phyloP scores from a whole-genome alignment of 31 red algal genomes.

The Asparagopsis taxiformis region DNA sequence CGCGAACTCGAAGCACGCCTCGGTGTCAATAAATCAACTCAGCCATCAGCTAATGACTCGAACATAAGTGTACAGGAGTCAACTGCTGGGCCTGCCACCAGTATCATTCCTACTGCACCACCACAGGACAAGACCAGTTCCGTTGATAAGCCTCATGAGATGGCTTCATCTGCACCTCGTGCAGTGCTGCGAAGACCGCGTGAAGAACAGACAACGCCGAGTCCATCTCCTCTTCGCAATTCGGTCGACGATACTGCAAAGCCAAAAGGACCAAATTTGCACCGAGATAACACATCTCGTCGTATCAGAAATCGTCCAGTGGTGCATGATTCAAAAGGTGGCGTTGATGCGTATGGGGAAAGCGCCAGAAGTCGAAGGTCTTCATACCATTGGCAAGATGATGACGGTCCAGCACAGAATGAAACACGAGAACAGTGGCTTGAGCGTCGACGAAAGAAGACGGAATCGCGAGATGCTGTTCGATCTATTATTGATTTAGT shows the following conservation, averaged over 20 bases:
- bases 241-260: not conserved
- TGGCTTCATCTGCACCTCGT: not conserved
- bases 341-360: not conserved
- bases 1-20: slow-evolving; percentile 60
- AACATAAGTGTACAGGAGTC: not conserved
- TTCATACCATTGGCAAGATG: slow-evolving; percentile 11
- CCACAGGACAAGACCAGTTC: not conserved
- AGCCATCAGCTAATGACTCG: not conserved
- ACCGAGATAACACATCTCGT: slow-evolving; percentile 9
- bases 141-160: not conserved
- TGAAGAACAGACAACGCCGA: not conserved
- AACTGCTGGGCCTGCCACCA: not conserved
- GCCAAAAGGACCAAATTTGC: not conserved
- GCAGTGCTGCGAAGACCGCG: not conserved
- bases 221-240: not conserved
- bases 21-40: slow-evolving; percentile 28
- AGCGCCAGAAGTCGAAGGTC: slow-evolving; percentile 12
- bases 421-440: slow-evolving; percentile 63
- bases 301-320: slow-evolving; percentile 1
- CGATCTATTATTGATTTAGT: slow-evolving; percentile 35
- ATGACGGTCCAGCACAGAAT: slow-evolving; percentile 50
- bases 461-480: slow-evolving; percentile 50
- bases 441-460: slow-evolving; percentile 44
- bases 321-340: not conserved
- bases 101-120: not conserved